Conservation (phyloP, 345 rosid genomes). For the Pugionium dolabratum region DNA sequence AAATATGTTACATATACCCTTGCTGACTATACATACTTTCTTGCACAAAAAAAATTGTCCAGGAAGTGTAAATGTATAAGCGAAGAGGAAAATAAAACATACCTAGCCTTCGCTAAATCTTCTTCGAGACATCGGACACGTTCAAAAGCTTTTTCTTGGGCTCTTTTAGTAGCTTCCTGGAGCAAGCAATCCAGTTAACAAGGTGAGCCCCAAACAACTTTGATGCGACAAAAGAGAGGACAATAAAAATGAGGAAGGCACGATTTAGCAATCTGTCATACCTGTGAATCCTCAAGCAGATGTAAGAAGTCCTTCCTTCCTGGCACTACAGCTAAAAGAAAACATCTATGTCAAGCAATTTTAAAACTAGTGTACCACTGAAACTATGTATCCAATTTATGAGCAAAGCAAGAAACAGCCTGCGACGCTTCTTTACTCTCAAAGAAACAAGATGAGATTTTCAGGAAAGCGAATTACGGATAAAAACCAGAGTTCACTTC, state of each 20-base stretch:
- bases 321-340: slow-evolving; percentile 46
- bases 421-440: slow-evolving; percentile 16
- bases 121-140: slow-evolving; percentile 74
- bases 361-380: slow-evolving; percentile 7
- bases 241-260: slow-evolving; percentile 11
- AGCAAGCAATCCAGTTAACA: slow-evolving; percentile 29
- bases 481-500: slow-evolving; percentile 13
- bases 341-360: slow-evolving; percentile 25
- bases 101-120: slow-evolving; percentile 74
- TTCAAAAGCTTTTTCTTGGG: slow-evolving; percentile 72
- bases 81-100: slow-evolving; percentile 9
- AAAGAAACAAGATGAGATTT: slow-evolving; percentile 15
- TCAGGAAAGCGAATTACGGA: slow-evolving; percentile 2
- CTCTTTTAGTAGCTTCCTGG: slow-evolving; percentile 79
- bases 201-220: slow-evolving; percentile 22
- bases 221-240: slow-evolving; percentile 18
- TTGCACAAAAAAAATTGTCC: background rate
- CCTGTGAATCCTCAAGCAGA: slow-evolving; percentile 90
- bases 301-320: slow-evolving; percentile 61
- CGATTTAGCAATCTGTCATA: slow-evolving; percentile 30
- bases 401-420: slow-evolving; percentile 23
- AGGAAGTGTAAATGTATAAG: slow-evolving; percentile 6
- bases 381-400: slow-evolving; percentile 14
- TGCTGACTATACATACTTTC: background rate
- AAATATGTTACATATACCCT: slow-evolving; percentile 3